Percentiles rank a stretch among this genome's conserved stretches.
These are phyloP conservation scores for Physaria fendleri DNA, from an alignment of 345 rosid genomes.

Conservation along the genomic window DNA sequence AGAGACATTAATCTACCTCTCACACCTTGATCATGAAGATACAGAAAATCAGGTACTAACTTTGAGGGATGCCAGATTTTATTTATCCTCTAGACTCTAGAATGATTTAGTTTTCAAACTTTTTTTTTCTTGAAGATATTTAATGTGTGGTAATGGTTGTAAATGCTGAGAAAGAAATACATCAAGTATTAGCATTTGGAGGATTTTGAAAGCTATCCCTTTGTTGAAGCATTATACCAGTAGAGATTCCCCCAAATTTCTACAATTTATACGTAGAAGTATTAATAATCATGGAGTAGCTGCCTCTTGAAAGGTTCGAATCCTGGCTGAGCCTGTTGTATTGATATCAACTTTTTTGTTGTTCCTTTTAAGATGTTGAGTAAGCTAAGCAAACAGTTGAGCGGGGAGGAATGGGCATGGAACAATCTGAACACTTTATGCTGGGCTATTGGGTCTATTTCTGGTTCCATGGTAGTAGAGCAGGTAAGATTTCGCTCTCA, in stretches of 20 bases:
- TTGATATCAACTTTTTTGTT: constrained; percentile 4
- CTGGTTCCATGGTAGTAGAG: constrained; percentile 97
- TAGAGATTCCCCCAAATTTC: background rate
- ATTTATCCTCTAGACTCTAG: background rate
- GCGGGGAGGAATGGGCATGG: constrained; percentile 97
- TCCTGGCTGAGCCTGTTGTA: constrained; percentile 4
- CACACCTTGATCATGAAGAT: constrained; percentile 96
- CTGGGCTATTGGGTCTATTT: constrained; percentile 99
- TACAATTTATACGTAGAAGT: background rate
- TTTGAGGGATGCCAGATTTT: constrained; percentile 2
- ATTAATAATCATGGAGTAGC: background rate
- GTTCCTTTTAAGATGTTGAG: constrained; percentile 62
- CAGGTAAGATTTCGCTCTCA: constrained; percentile 48
- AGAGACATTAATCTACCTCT: constrained; percentile 86
- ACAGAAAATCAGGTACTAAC: constrained; percentile 87
- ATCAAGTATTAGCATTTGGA: background rate
- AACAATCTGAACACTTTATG: constrained; percentile 90
- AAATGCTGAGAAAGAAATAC: background rate
- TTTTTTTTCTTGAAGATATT: background rate
- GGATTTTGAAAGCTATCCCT: background rate
- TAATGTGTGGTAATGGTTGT: background rate
- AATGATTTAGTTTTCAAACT: background rate
- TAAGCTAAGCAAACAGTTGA: constrained; percentile 87
- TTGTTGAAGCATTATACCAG: background rate
- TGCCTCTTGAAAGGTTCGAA: background rate